phyloP scores from a whole-genome alignment of 1,284 basidiomycete genomes.

The Puccinia novopanici region DNA sequence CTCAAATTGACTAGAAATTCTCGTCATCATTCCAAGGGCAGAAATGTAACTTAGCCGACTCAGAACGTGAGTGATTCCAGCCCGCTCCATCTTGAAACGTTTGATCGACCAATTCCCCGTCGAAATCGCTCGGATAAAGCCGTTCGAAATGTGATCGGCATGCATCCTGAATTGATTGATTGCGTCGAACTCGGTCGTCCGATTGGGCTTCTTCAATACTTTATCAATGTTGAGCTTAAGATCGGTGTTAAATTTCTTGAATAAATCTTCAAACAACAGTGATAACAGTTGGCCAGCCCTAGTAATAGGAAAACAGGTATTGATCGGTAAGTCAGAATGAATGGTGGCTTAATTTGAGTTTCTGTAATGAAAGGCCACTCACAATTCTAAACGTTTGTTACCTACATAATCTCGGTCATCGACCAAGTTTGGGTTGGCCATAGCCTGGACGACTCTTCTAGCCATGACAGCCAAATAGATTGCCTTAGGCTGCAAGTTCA shows the following conservation, averaged over 20 bases:
- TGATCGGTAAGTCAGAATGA: constrained; percentile 87
- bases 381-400: constrained; percentile 97
- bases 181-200: constrained; percentile 93
- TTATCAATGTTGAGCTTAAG: constrained; percentile 97
- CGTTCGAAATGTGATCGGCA: constrained; percentile 86
- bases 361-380: constrained; percentile 58
- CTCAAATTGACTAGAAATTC: constrained; percentile 97
- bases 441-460: constrained; percentile 89
- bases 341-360: constrained; percentile 66
- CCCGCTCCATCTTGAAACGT: constrained; percentile 99
- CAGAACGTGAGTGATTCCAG: constrained; percentile 96
- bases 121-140: constrained; percentile 95
- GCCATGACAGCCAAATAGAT: constrained; percentile 99
- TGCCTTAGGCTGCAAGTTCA: constrained; percentile 92
- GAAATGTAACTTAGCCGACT: constrained; percentile 94
- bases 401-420: constrained; percentile 99
- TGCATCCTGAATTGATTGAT: constrained; percentile 87
- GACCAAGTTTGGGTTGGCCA: constrained; percentile 94
- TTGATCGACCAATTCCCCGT: constrained; percentile 99
- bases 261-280: constrained; percentile 93
- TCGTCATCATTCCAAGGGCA: constrained; percentile 99
- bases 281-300: constrained; percentile 95
- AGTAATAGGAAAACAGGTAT: constrained; percentile 86
- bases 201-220: constrained; percentile 92
- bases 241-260: constrained; percentile 98